Conservation (phyloP, 2,329 filamentous ascomycete genomes). For the Ascochyta viciae-villosae region DNA sequence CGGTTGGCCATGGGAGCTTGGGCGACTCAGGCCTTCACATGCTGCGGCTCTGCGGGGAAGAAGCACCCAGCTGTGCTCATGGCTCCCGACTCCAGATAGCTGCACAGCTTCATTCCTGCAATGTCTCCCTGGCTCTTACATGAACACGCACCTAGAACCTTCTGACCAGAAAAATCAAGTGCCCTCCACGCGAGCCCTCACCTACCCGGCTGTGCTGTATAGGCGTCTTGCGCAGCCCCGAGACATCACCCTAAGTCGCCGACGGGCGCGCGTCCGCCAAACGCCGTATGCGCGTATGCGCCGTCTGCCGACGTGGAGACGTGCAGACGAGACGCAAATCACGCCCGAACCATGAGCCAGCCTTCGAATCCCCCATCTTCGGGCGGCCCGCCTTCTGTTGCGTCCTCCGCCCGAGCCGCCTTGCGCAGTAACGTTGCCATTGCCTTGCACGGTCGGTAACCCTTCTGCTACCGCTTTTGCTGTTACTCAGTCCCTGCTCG, state of each 20-base stretch:
- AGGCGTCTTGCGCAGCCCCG: not conserved
- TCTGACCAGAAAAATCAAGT: too few relatives aligned
- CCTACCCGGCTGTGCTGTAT: too few relatives aligned
- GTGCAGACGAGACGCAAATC: slow-evolving; percentile 4
- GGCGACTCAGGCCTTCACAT: slow-evolving; percentile 8
- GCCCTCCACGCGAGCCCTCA: not conserved
- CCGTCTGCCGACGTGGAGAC: slow-evolving; percentile 18
- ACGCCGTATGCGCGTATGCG: slow-evolving; percentile 11
- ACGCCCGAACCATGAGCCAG: slow-evolving; percentile 24
- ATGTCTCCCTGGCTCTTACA: not conserved
- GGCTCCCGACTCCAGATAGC: not conserved
- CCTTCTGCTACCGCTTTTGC: slow-evolving; percentile 15
- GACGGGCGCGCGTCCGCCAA: not conserved
- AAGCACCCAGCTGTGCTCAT: slow-evolving; percentile 1
- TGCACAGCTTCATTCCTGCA: slow-evolving; percentile 1
- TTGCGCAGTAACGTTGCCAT: slow-evolving; percentile 49
- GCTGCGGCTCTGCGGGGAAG: slow-evolving; percentile 37
- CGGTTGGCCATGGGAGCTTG: slow-evolving; percentile 18
- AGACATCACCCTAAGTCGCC: not conserved
- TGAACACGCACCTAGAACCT: not conserved
- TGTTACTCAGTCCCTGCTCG: slow-evolving; percentile 9
- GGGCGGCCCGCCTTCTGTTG: slow-evolving; percentile 37
- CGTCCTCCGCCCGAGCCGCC: slow-evolving; percentile 38
- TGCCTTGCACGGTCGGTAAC: slow-evolving; percentile 50
- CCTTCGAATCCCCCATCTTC: slow-evolving; percentile 46